These are phyloP conservation scores for Lepidium aucheri DNA, from an alignment of 345 rosid species.

Conservation along the genomic window DNA sequence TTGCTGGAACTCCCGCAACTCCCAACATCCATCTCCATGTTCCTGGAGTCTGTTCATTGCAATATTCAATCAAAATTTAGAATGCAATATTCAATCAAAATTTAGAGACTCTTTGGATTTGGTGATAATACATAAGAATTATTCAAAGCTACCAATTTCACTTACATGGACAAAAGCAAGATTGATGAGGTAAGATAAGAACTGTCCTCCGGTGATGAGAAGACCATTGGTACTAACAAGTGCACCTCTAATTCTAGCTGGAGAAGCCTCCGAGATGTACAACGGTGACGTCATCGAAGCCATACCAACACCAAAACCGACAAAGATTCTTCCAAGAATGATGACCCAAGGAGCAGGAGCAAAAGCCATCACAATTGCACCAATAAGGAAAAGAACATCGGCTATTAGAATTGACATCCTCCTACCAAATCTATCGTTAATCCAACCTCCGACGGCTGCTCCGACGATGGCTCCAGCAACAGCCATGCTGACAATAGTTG, in stretches of 20 bases:
- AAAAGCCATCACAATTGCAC: conserved; percentile 60
- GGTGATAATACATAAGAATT: not conserved
- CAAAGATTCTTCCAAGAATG: conserved; percentile 61
- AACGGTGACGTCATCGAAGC: conserved; percentile 96
- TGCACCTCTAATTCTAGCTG: conserved; percentile 84
- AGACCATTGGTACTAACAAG: conserved; percentile 80
- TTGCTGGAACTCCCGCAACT: conserved; percentile 54
- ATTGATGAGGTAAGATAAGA: conserved; percentile 73
- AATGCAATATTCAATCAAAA: no score
- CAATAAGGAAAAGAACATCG: conserved; percentile 56
- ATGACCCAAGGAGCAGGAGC: conserved; percentile 74
- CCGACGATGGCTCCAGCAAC: conserved; percentile 91
- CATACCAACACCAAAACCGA: conserved; percentile 92
- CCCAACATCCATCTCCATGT: conserved; percentile 99
- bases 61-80: not conserved
- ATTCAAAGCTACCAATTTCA: not conserved
- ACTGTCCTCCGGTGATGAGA: conserved; percentile 81
- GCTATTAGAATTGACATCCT: conserved; percentile 51
- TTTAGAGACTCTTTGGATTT: not conserved
- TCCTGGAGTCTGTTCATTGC: conserved; percentile 42
- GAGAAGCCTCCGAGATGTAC: conserved; percentile 88
- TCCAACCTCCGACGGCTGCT: conserved; percentile 75
- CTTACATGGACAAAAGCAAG: conserved; percentile 66
- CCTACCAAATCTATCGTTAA: conserved; percentile 68
- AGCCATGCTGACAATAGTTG: conserved; percentile 76